Conservation (phyloP, 441 rosid species). For the Gossypium lobatum region DNA sequence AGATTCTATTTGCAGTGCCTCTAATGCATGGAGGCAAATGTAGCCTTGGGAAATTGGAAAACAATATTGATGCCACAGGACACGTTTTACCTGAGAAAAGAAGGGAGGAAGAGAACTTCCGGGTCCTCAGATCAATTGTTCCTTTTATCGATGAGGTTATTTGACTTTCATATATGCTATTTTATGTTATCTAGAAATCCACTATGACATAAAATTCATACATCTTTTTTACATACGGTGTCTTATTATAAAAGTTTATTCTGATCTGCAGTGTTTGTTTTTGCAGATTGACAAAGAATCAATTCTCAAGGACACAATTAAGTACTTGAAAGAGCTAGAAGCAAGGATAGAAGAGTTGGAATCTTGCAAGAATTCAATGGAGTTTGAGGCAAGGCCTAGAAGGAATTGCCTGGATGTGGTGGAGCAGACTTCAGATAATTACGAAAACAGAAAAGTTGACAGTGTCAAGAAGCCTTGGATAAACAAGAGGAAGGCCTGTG, state of each 20-base stretch:
- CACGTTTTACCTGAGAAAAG: conserved; percentile 25
- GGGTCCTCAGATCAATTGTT: conserved; percentile 48
- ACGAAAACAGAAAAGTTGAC: conserved; percentile 29
- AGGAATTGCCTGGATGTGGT: conserved; percentile 35
- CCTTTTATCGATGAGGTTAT: conserved; percentile 57
- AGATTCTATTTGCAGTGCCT: conserved; percentile 54
- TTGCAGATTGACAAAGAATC: conserved; percentile 57
- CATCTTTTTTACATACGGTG: too few relatives aligned
- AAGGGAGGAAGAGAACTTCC: conserved; percentile 46
- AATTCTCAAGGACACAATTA: conserved; percentile 51
- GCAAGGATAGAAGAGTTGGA: conserved; percentile 71
- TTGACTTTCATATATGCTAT: conserved; percentile 2
- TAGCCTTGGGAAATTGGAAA: conserved; percentile 14
- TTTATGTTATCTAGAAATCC: neutral
- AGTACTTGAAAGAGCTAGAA: conserved; percentile 54
- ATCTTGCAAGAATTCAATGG: conserved; percentile 58
- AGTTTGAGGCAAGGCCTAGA: conserved; percentile 35
- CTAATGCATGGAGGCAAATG: conserved; percentile 35
- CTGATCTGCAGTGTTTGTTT: neutral
- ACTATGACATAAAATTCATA: neutral
- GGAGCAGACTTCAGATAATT: conserved; percentile 66
- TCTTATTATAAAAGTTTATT: too few relatives aligned
- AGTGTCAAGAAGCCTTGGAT: conserved; percentile 36
- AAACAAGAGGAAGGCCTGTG: conserved; percentile 56
- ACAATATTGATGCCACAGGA: conserved; percentile 17